Conservation (phyloP, 805 yeast species). For the Saccharomycopsis schoenii region DNA sequence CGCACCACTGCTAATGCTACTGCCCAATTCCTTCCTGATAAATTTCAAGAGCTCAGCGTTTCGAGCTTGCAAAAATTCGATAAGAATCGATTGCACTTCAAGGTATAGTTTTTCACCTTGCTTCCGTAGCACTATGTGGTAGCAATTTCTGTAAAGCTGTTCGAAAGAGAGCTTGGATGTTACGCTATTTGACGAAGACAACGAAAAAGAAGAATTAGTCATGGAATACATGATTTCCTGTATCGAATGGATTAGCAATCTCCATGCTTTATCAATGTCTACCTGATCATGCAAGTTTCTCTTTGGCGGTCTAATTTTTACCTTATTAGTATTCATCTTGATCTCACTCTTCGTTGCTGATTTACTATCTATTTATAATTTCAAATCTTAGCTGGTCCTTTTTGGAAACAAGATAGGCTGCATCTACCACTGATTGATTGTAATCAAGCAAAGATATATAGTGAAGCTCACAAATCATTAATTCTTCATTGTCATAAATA, state of each 20-base stretch:
- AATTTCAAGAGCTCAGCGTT: neutral
- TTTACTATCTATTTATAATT: neutral
- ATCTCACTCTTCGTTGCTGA: neutral
- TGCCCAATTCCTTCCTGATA: neutral
- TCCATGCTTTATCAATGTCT: slow-evolving; percentile 64
- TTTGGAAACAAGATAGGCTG: neutral
- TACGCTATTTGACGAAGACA: slow-evolving; percentile 35
- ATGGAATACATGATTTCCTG: slow-evolving; percentile 42
- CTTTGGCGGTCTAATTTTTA: neutral
- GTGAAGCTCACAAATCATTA: too few species aligned
- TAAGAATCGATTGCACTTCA: slow-evolving; percentile 32
- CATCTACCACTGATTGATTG: neutral
- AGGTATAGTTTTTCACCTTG: slow-evolving; percentile 58
- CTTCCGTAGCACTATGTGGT: slow-evolving; percentile 62
- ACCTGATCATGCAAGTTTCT: slow-evolving; percentile 29
- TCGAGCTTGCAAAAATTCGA: neutral
- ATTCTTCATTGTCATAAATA: too few species aligned
- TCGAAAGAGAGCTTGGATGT: slow-evolving; percentile 74
- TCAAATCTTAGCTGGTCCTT: neutral
- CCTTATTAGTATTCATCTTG: neutral
- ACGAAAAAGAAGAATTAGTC: neutral
- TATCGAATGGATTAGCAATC: slow-evolving; percentile 54
- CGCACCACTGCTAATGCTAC: neutral
- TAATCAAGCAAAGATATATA: too few species aligned
- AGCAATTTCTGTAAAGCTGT: slow-evolving; percentile 70